Conservation (phyloP, 2,329 filamentous ascomycete genomes). For the Monilinia polystroma region DNA sequence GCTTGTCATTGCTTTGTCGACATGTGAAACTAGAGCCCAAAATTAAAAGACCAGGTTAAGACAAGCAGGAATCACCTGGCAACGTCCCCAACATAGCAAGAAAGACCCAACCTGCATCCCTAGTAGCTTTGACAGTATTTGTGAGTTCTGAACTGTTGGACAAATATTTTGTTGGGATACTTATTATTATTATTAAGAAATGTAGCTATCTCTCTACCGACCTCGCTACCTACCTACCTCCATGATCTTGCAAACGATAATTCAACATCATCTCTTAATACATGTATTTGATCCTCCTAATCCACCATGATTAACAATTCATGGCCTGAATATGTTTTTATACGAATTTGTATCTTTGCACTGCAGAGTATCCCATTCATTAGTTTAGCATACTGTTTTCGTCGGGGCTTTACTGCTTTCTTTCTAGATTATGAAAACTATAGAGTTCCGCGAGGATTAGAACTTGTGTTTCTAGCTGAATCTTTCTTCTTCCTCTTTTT, state of each 20-base stretch:
- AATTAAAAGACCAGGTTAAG: too few relatives aligned
- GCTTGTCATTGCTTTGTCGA: background rate
- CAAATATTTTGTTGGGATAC: background rate
- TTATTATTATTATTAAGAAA: background rate
- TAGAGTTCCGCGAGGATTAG: slow-evolving; percentile 35
- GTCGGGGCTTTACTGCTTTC: slow-evolving; percentile 38
- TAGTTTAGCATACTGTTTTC: slow-evolving; percentile 48
- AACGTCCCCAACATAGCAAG: slow-evolving; percentile 1
- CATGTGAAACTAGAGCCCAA: slow-evolving; percentile 2
- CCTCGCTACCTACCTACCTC: background rate
- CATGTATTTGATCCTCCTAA: background rate
- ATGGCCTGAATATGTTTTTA: slow-evolving; percentile 41
- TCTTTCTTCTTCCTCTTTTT: slow-evolving; percentile 53
- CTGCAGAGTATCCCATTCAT: slow-evolving; percentile 52
- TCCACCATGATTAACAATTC: slow-evolving; percentile 41
- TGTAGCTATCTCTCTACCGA: too few relatives aligned
- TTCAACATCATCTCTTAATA: background rate
- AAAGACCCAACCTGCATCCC: background rate
- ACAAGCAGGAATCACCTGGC: background rate
- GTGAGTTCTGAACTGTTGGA: background rate
- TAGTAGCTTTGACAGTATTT: background rate
- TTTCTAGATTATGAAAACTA: slow-evolving; percentile 36
- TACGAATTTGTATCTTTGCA: slow-evolving; percentile 49
- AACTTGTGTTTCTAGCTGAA: slow-evolving; percentile 51
- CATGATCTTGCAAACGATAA: background rate